Evolutionary conservation across 2,329 filamentous ascomycete species (phyloP), one percentile per base, ranked within the genome.

Genomic region (Fusarium torulosum): DNA sequence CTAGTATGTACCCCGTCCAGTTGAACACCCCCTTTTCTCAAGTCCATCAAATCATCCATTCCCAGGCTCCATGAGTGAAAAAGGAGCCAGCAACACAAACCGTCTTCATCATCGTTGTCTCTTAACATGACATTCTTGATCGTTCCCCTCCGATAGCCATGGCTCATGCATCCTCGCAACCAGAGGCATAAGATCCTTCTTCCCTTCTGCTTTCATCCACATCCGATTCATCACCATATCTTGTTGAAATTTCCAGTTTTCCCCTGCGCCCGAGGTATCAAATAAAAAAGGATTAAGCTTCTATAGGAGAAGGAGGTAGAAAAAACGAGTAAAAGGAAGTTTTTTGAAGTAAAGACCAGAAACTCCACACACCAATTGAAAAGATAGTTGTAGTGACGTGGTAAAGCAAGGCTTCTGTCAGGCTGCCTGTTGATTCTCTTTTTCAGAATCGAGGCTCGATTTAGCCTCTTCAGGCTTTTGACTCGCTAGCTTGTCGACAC

Each of bases 401-500:
- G 19, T 42, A 37, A 15, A 15, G 23, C n/a, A 25, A 9, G 20
- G 23, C 27, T 21, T 43, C n/a, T 33, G n/a, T 70, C 75, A 74
- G 27, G 76, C 67, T 13, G 74, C 70, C 23, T 69, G 62, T 19
- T 62, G 61, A 49, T 42, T 62, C 11, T 72, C 73, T 49, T 74
- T 73, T 21, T 74, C 74, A 15, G 61, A 57, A 46, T 77, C 75
- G 40, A 73, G 71, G 35, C 59, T 70, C 25, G 73, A 47, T 50
- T 72, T 73, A 25, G 72, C 74, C 31, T 77, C 78, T 33, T 80
- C 79, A 25, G 74, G 67, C 58, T 77, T 78, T 27, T 74, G 74
- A 3, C 75, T 67, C 6, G 73, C 75, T 37, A 78, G 63, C 66
- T 79, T 82, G 66, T 81, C 81, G 49, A 83, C 66, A 19, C 80